Percentiles rank a stretch among this genome's conserved stretches.
Conservation (phyloP, 257 asterid genomes). For the Lycium barbarum region DNA sequence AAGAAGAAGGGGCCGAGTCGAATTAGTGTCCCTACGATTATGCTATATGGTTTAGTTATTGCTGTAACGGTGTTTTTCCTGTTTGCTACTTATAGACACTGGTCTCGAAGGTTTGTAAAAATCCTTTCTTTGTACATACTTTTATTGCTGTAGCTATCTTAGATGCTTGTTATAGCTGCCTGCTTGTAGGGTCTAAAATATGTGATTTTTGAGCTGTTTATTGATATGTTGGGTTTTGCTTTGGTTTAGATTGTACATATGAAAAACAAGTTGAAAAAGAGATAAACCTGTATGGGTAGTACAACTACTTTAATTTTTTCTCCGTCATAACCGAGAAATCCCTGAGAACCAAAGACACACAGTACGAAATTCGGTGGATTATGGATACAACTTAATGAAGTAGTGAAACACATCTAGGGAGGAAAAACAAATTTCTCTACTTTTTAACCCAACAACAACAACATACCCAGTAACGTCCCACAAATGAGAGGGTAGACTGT, state of each 20-base stretch:
- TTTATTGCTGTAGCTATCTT: not conserved
- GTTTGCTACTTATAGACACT: constrained; percentile 52
- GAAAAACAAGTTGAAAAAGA: not conserved
- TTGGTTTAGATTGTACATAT: not conserved
- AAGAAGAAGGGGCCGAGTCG: constrained; percentile 57
- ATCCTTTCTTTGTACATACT: not conserved
- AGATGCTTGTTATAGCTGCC: not conserved
- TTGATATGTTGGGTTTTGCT: not conserved
- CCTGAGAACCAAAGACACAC: not conserved
- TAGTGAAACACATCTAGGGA: not conserved
- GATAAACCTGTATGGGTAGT: not conserved
- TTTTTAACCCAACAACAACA: not conserved
- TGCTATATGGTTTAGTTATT: constrained; percentile 41
- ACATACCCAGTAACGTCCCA: too few species aligned
- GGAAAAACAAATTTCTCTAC: not conserved
- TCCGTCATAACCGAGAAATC: not conserved
- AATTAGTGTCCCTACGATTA: constrained; percentile 44
- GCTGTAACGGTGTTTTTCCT: constrained; percentile 52
- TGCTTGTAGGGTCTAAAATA: constrained; percentile 2
- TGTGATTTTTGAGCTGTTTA: not conserved
- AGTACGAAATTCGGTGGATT: not conserved
- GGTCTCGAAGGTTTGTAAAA: constrained; percentile 47
- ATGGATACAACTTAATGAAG: not conserved
- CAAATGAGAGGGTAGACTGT: too few species aligned
- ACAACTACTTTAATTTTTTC: not conserved